phyloP scores from a whole-genome alignment of 306 rosid species.

The Oemleria cerasiformis region DNA sequence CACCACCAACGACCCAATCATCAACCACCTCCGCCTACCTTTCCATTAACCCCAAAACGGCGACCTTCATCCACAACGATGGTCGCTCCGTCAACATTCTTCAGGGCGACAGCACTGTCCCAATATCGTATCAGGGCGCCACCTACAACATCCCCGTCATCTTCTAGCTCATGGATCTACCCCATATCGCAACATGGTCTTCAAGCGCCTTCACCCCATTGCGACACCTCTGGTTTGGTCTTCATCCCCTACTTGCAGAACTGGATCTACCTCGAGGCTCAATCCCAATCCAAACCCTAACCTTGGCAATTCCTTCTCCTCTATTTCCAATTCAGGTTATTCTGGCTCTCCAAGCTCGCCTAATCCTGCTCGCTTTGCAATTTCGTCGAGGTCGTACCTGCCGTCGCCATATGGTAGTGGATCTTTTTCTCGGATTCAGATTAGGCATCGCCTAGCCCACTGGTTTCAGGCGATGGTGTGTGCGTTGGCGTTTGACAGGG shows the following conservation, averaged over 20 bases:
- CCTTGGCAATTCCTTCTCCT: slow-evolving; percentile 20
- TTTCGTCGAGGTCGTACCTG: slow-evolving; percentile 63
- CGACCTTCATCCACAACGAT: slow-evolving; percentile 87
- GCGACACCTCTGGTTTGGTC: slow-evolving; percentile 80
- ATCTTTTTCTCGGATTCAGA: slow-evolving; percentile 32
- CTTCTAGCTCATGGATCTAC: slow-evolving; percentile 89
- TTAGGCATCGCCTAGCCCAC: too few relatives aligned
- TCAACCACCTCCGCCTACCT: slow-evolving; percentile 46
- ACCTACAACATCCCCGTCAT: slow-evolving; percentile 90
- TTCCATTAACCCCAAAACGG: slow-evolving; percentile 82
- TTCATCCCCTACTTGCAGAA: slow-evolving; percentile 60
- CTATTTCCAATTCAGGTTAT: slow-evolving; percentile 18
- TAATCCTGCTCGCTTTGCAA: slow-evolving; percentile 40
- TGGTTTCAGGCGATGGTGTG: too few relatives aligned
- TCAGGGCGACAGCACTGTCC: slow-evolving; percentile 87
- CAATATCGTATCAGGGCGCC: slow-evolving; percentile 64
- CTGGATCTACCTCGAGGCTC: slow-evolving; percentile 83
- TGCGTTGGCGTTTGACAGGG: too few relatives aligned
- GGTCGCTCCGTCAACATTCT: slow-evolving; percentile 92
- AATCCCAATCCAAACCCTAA: slow-evolving; percentile 34
- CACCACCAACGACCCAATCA: too few relatives aligned
- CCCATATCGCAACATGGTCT: slow-evolving; percentile 94
- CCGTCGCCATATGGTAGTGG: slow-evolving; percentile 67
- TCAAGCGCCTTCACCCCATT: slow-evolving; percentile 78
- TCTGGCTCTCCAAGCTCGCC: neutral